These are phyloP conservation scores for Thielaviopsis populi DNA, from an alignment of 2,329 filamentous ascomycete species.

Conservation along the genomic window DNA sequence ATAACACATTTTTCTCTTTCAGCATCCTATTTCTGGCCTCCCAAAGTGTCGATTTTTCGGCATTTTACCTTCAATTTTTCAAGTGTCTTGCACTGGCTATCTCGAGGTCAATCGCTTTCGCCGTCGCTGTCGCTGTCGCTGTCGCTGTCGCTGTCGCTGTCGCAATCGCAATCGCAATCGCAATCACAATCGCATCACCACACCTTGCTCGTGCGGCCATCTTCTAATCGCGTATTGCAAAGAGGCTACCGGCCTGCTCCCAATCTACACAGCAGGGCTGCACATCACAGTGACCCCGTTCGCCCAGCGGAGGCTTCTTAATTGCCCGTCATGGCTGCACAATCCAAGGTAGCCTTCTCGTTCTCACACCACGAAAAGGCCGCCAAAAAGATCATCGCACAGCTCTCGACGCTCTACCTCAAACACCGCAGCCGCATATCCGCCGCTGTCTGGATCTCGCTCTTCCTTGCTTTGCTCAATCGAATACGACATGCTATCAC, in stretches of 20 bases:
- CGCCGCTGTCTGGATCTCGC: conserved; percentile 65
- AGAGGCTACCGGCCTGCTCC: not conserved
- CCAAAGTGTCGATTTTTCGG: not conserved
- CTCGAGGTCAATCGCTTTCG: not conserved
- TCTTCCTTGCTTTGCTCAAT: conserved; percentile 67
- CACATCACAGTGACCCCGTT: too few relatives aligned
- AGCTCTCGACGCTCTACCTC: conserved; percentile 59
- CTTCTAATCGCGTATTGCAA: not conserved
- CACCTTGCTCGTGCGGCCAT: not conserved
- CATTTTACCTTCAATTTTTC: not conserved
- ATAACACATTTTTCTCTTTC: not conserved
- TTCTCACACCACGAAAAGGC: conserved; percentile 34
- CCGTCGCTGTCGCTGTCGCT: too few relatives aligned
- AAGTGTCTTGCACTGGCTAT: not conserved
- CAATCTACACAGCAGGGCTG: not conserved
- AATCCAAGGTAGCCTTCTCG: conserved; percentile 52
- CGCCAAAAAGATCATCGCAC: conserved; percentile 47
- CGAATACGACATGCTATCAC: conserved; percentile 82
- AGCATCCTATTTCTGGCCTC: not conserved
- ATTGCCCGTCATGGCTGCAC: conserved; percentile 46
- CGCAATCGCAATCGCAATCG: not conserved
- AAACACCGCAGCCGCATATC: conserved; percentile 70
- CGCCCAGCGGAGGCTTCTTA: too few relatives aligned
- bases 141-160: not conserved
- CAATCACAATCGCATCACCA: not conserved